Base-by-base conservation (phyloP, 2,329 filamentous ascomycete species). In the Fusarium torulosum region DNA sequence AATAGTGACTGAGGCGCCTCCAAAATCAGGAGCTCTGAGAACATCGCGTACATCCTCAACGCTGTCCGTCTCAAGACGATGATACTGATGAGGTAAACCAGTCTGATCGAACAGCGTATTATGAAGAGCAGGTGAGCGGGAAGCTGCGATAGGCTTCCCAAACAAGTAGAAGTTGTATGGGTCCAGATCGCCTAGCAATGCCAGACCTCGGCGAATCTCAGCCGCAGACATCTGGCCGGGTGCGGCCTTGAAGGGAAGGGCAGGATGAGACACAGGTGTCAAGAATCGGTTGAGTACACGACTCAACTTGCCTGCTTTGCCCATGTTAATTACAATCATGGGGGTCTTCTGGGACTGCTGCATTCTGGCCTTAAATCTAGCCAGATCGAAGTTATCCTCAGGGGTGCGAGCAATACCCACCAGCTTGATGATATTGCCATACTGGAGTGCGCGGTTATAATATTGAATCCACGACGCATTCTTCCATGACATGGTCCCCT, bases 281-380 rank as follows among this genome's bases (percentile, higher is more conserved):
- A 99, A 88, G 83, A 98, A 98, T 29, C 87, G 85, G 79, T 99
- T 99, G 59, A 96, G 82, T 43, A 99, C 90, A 33, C 96, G 90
- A 74, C 93, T 97, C 41, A 97, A 85, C 80, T 97, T 96, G 47
- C 96, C 96, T 25, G 87, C 83, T 46, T 88, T 84, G 29, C 95
- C 94, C 95, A 99, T 98, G 79, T 99, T 99, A 76, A 99, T 91
- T 2, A 92, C 93, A 71, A 99, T 97, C 55, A 99, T 81, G 1
- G 94, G 95, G n/a, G 89, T 88, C 53, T 91, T 85, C 75, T 96
- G 91, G 2, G 91, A 86, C 23, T 85, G 82, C 37, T 88, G 83
- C 79, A 94, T 94, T 81, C 87, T 90, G 21, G 85, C 81, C 81
- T 92, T 94, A 86, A 99, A 99, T 47, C 87, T 87, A 40, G 89